phyloP scores from a whole-genome alignment of 1,284 basidiomycete species.

The Xerocomus minutiporus region DNA sequence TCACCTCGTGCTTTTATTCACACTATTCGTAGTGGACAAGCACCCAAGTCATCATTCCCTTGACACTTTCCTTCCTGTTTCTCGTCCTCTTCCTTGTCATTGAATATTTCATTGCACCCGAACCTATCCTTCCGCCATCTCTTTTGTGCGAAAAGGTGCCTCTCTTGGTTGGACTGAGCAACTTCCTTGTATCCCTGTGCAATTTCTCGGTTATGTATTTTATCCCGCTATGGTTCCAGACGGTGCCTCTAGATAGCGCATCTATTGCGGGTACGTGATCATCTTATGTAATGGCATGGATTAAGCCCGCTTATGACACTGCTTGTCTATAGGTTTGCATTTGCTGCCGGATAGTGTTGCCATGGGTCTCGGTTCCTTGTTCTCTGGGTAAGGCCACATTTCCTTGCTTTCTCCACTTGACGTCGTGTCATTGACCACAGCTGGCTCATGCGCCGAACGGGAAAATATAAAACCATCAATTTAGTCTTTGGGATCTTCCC shows the following conservation, averaged over 20 bases:
- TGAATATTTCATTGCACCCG: slow-evolving; percentile 11
- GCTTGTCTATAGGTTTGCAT: slow-evolving; percentile 12
- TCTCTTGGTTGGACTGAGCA: slow-evolving; percentile 62
- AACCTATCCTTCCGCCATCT: slow-evolving; percentile 14
- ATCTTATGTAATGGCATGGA: too few relatives aligned
- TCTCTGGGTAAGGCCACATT: slow-evolving; percentile 11
- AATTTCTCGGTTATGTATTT: slow-evolving; percentile 75
- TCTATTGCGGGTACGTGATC: slow-evolving; percentile 47
- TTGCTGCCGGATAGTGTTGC: slow-evolving; percentile 19
- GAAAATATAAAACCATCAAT: slow-evolving; percentile 18
- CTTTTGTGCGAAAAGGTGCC: slow-evolving; percentile 41
- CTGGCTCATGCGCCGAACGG: slow-evolving; percentile 21
- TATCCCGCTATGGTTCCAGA: slow-evolving; percentile 83
- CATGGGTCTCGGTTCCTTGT: slow-evolving; percentile 20
- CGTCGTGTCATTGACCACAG: neutral
- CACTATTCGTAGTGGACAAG: slow-evolving; percentile 14
- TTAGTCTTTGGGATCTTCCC: slow-evolving; percentile 20
- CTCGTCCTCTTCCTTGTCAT: slow-evolving; percentile 15
- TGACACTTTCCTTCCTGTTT: slow-evolving; percentile 15
- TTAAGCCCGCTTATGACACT: neutral
- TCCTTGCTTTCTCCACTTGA: neutral
- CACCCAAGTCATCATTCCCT: slow-evolving; percentile 9
- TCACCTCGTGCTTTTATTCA: neutral
- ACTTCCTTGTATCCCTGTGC: slow-evolving; percentile 69
- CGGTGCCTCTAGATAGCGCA: slow-evolving; percentile 66